Conservation (phyloP, 1,284 basidiomycete genomes). For the Ustilago esculenta region DNA sequence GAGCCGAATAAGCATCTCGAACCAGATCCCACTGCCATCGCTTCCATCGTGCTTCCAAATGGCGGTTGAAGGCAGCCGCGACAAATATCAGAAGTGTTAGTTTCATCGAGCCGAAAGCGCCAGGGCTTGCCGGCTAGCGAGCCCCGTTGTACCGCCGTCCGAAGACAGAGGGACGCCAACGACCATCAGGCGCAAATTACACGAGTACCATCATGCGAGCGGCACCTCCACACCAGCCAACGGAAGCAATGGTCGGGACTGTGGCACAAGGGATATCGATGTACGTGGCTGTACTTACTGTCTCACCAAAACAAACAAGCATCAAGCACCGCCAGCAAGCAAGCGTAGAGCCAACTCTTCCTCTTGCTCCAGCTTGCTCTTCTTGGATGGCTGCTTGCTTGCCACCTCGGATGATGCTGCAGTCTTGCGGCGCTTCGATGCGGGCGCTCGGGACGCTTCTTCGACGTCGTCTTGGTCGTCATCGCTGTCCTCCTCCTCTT, state of each 20-base stretch:
- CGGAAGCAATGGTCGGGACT: too few relatives aligned
- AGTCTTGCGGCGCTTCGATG: slow-evolving; percentile 33
- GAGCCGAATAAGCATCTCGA: too few relatives aligned
- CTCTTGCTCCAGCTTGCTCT: slow-evolving; percentile 48
- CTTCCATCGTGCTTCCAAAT: neutral
- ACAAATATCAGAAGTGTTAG: slow-evolving; percentile 43
- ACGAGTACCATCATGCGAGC: slow-evolving; percentile 58
- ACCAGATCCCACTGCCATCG: too few relatives aligned
- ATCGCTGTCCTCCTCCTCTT: slow-evolving; percentile 19
- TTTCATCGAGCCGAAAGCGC: slow-evolving; percentile 50
- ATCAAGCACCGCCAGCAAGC: slow-evolving; percentile 39
- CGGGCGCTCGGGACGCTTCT: slow-evolving; percentile 12
- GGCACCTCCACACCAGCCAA: neutral
- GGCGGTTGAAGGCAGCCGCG: neutral
- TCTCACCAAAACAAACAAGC: neutral
- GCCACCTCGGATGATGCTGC: neutral
- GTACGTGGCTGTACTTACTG: too few relatives aligned
- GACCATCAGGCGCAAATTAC: slow-evolving; percentile 62
- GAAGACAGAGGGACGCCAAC: slow-evolving; percentile 32
- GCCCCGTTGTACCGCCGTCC: slow-evolving; percentile 48
- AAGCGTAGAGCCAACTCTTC: slow-evolving; percentile 51
- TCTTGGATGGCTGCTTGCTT: slow-evolving; percentile 16
- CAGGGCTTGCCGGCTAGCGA: slow-evolving; percentile 61
- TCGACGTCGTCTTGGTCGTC: slow-evolving; percentile 29
- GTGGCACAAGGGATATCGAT: too few relatives aligned